These are phyloP conservation scores for Agrostemma githago DNA, from an alignment of 148 eudicot species.

Conservation along the genomic window DNA sequence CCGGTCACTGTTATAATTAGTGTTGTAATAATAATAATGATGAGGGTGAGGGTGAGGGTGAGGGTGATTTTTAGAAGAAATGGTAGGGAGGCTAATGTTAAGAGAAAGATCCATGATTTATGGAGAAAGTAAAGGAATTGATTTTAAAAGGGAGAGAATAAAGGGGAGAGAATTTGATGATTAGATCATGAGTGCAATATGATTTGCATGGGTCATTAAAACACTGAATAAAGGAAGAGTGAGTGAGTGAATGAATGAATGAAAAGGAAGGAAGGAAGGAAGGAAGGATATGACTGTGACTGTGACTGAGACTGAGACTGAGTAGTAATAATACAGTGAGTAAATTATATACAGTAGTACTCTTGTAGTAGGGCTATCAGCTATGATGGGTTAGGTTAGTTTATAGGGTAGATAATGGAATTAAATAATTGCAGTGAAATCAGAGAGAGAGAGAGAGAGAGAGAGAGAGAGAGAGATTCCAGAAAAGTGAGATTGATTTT, in stretches of 20 bases:
- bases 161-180: conserved; percentile 13
- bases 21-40: background rate
- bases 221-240: conserved; percentile 18
- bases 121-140: background rate
- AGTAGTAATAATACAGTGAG: background rate
- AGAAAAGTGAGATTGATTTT: conserved; percentile 7
- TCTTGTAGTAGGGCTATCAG: background rate
- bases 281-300: too few relatives aligned
- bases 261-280: background rate
- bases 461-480: conserved; percentile 1
- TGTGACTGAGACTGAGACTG: too few relatives aligned
- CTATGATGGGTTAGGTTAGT: background rate
- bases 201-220: conserved; percentile 57
- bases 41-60: too few relatives aligned
- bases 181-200: conserved; percentile 83
- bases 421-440: conserved; percentile 21
- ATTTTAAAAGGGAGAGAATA: conserved; percentile 5
- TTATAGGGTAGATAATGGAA: conserved; percentile 23
- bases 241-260: conserved; percentile 1
- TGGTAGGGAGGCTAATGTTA: conserved; percentile 60
- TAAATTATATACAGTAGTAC: background rate
- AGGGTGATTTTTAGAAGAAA: conserved; percentile 3
- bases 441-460: background rate
- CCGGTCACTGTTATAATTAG: conserved; percentile 4
- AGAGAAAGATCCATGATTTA: conserved; percentile 64